phyloP scores from a whole-genome alignment of 23 red algal genomes.

The Gracilariopsis chorda region DNA sequence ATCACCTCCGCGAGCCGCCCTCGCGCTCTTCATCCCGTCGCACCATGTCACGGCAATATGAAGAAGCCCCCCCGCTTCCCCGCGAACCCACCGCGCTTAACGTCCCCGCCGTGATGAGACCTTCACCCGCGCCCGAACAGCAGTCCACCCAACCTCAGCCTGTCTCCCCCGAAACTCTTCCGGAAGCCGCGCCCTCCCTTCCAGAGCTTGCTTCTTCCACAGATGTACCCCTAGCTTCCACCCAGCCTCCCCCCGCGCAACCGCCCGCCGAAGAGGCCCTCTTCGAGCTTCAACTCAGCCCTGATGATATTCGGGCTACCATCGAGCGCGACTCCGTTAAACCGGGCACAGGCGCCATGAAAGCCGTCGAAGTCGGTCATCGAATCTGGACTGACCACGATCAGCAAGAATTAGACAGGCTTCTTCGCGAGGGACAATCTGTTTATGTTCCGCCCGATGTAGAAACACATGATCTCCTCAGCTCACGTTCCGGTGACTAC shows the following conservation, averaged over 20 bases:
- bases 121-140: not conserved
- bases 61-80: constrained; percentile 58
- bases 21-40: not conserved
- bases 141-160: not conserved
- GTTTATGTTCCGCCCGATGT: constrained; percentile 49
- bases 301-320: constrained; percentile 20
- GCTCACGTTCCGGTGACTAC: not conserved
- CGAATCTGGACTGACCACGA: constrained; percentile 27
- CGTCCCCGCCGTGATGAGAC: not conserved
- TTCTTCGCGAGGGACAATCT: constrained; percentile 22
- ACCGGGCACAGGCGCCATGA: constrained; percentile 8
- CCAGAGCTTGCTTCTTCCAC: constrained; percentile 61
- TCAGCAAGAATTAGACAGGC: constrained; percentile 5
- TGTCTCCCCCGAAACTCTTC: constrained; percentile 2
- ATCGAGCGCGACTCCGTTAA: constrained; percentile 32
- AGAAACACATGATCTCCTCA: not conserved
- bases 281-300: not conserved
- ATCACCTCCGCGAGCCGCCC: too few species aligned
- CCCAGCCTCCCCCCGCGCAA: constrained; percentile 15
- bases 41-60: constrained; percentile 21
- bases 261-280: not conserved
- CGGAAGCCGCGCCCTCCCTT: not conserved
- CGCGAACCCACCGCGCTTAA: constrained; percentile 44
- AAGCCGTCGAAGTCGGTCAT: not conserved
- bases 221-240: constrained; percentile 24